Percentiles rank a stretch among this genome's conserved stretches.
phyloP scores from a whole-genome alignment of 2,329 filamentous ascomycete genomes.

The Nemania diffusa region DNA sequence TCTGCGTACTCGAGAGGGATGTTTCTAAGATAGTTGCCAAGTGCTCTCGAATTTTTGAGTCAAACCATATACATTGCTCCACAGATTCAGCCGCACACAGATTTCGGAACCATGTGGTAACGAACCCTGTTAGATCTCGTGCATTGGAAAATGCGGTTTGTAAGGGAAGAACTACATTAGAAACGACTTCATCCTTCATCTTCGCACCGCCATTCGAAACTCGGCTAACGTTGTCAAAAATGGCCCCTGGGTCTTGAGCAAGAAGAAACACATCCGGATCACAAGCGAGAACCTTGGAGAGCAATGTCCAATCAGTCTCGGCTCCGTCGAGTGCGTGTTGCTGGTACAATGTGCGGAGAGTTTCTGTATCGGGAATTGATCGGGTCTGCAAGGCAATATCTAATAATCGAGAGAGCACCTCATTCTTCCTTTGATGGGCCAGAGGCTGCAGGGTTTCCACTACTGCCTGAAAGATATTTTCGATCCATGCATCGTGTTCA shows the following conservation, averaged over 20 bases:
- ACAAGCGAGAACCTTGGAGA: slow-evolving; percentile 56
- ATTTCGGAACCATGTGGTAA: slow-evolving; percentile 52
- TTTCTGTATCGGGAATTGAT: slow-evolving; percentile 49
- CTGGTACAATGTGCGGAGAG: slow-evolving; percentile 48
- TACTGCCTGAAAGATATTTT: slow-evolving; percentile 43
- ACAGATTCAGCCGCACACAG: slow-evolving; percentile 38
- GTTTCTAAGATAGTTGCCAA: slow-evolving; percentile 49
- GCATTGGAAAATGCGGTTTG: slow-evolving; percentile 54
- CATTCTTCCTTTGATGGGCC: slow-evolving; percentile 38
- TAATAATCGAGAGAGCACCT: slow-evolving; percentile 48
- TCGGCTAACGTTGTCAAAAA: slow-evolving; percentile 50
- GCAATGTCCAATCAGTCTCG: slow-evolving; percentile 52
- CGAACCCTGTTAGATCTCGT: slow-evolving; percentile 54
- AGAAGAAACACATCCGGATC: slow-evolving; percentile 59
- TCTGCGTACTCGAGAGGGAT: slow-evolving; percentile 52
- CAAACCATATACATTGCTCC: slow-evolving; percentile 45
- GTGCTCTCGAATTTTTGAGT: slow-evolving; percentile 42
- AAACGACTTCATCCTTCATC: slow-evolving; percentile 46
- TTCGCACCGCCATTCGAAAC: slow-evolving; percentile 36
- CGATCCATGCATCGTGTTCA: slow-evolving; percentile 46
- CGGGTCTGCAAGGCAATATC: slow-evolving; percentile 50
- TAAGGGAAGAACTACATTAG: slow-evolving; percentile 52
- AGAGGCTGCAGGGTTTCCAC: slow-evolving; percentile 39
- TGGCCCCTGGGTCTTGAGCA: slow-evolving; percentile 45
- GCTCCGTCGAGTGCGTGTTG: slow-evolving; percentile 44